A percentile compares a stretch with the other conserved stretches of the same genome.
phyloP scores from a whole-genome alignment of 345 rosid species.

The Bruguiera sexangula region DNA sequence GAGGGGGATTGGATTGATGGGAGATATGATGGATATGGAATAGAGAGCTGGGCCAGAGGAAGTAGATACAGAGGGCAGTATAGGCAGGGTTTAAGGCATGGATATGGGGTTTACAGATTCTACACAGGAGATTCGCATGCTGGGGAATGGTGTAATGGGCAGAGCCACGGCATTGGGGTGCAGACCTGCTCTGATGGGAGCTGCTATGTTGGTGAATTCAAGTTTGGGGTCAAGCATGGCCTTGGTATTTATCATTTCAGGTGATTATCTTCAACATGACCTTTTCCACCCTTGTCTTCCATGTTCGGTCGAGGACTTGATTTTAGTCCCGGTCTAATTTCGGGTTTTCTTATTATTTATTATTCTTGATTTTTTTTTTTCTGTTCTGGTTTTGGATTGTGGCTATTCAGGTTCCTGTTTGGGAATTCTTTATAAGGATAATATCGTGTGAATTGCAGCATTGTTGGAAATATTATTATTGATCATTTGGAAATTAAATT shows the following conservation, averaged over 20 bases:
- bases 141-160: slow-evolving; percentile 93
- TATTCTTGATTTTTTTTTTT: too few species aligned
- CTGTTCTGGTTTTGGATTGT: neutral
- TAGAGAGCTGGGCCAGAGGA: slow-evolving; percentile 93
- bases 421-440: neutral
- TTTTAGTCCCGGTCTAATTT: neutral
- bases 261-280: slow-evolving; percentile 24
- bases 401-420: neutral
- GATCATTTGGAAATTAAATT: too few species aligned
- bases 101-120: slow-evolving; percentile 72
- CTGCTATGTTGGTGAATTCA: slow-evolving; percentile 76
- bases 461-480: too few species aligned
- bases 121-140: slow-evolving; percentile 88
- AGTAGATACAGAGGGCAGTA: slow-evolving; percentile 89
- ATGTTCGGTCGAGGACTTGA: neutral
- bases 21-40: slow-evolving; percentile 82
- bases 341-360: too few species aligned
- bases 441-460: too few species aligned
- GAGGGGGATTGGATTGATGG: slow-evolving; percentile 97
- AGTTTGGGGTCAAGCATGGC: slow-evolving; percentile 88
- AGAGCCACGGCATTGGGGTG: slow-evolving; percentile 84
- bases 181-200: slow-evolving; percentile 91
- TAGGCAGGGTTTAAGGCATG: slow-evolving; percentile 76
- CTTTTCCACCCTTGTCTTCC: neutral
- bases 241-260: slow-evolving; percentile 90